Percentiles rank a stretch among this genome's conserved stretches.
Conservation (phyloP, 208 protist genomes). For the Acanthamoeba healyi region DNA sequence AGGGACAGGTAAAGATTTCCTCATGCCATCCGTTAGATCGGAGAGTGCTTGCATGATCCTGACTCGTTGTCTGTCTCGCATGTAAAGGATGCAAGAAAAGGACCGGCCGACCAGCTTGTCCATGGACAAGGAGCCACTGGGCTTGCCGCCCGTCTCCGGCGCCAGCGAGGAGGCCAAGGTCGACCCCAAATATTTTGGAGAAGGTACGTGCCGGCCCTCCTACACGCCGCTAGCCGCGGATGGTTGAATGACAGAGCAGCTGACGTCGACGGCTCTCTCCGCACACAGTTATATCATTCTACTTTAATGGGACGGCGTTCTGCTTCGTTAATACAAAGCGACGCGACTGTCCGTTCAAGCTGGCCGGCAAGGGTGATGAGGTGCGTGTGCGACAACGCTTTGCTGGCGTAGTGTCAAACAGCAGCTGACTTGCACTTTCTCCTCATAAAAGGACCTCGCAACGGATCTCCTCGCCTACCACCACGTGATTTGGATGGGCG, state of each 20-base stretch:
- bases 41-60: too few relatives aligned
- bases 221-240: too few relatives aligned
- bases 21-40: too few relatives aligned
- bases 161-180: background rate
- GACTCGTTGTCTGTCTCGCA: too few relatives aligned
- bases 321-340: slow-evolving; percentile 62
- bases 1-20: too few relatives aligned
- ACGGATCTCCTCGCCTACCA: slow-evolving; percentile 10
- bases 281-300: slow-evolving; percentile 32
- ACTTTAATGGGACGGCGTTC: slow-evolving; percentile 44
- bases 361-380: slow-evolving; percentile 31
- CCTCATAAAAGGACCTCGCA: slow-evolving; percentile 6
- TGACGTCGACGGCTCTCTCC: too few relatives aligned
- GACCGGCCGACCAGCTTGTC: background rate
- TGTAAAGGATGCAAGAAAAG: background rate
- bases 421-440: too few relatives aligned
- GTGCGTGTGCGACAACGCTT: too few relatives aligned
- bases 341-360: slow-evolving; percentile 5
- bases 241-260: too few relatives aligned
- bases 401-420: too few relatives aligned
- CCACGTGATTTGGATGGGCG: slow-evolving; percentile 43
- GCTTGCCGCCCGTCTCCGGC: background rate
- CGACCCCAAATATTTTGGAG: slow-evolving; percentile 48
- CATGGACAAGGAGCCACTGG: background rate
- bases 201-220: too few relatives aligned